Percentiles rank a stretch among this genome's conserved stretches.
Conservation (phyloP, 2,329 filamentous ascomycete genomes). For the Ceratocystis variospora region DNA sequence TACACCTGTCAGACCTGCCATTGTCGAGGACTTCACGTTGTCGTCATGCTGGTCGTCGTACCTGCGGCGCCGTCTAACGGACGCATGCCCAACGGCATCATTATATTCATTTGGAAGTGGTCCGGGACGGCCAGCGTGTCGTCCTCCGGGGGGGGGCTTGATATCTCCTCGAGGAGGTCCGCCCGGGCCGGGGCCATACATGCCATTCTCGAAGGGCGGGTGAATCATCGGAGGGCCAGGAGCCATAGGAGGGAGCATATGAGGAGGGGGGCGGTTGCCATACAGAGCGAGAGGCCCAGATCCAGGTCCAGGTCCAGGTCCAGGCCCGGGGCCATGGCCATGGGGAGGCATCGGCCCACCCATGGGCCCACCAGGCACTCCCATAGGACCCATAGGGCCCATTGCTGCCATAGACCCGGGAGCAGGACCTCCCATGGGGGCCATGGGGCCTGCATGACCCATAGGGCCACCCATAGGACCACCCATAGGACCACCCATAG, state of each 20-base stretch:
- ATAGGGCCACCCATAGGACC: conserved; percentile 6
- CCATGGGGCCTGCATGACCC: background rate
- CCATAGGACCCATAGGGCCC: conserved; percentile 14
- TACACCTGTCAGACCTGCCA: conserved; percentile 35
- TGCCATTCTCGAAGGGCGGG: conserved; percentile 12
- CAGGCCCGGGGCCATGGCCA: background rate
- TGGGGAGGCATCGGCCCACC: conserved; percentile 8
- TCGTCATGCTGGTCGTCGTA: conserved; percentile 16
- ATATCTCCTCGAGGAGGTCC: conserved; percentile 17
- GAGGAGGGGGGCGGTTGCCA: conserved; percentile 9
- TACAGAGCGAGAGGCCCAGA: conserved; percentile 13
- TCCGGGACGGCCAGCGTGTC: conserved; percentile 13
- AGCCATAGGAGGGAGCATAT: conserved; percentile 13
- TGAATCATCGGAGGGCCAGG: conserved; percentile 12
- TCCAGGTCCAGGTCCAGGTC: no score
- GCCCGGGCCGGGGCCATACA: conserved; percentile 15
- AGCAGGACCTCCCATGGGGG: conserved; percentile 4
- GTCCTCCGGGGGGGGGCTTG: conserved; percentile 9
- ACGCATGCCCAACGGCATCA: conserved; percentile 18
- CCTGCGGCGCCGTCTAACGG: conserved; percentile 19
- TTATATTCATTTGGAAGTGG: conserved; percentile 13
- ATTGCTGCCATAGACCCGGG: conserved; percentile 4
- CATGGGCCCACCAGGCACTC: conserved; percentile 14
- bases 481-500: conserved; percentile 10
- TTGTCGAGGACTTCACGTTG: conserved; percentile 28